These are phyloP conservation scores for Tricholoma sp. DNA, from an alignment of 768 basidiomycete species.

Conservation along the genomic window DNA sequence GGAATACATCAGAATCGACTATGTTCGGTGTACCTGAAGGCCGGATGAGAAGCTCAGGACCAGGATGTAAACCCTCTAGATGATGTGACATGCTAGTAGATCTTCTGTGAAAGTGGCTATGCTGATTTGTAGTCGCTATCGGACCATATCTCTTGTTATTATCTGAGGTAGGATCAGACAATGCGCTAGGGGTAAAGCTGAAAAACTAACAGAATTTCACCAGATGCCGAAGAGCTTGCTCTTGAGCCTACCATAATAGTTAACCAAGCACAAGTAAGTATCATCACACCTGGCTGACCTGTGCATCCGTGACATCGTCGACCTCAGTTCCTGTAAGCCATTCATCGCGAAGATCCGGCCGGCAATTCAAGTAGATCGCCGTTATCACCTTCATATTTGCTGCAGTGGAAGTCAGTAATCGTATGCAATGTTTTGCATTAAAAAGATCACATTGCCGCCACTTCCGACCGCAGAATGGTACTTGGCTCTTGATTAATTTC, in stretches of 20 bases:
- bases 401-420: slow-evolving; percentile 25
- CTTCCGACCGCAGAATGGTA: slow-evolving; percentile 95
- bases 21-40: slow-evolving; percentile 72
- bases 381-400: slow-evolving; percentile 99
- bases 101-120: slow-evolving; percentile 59
- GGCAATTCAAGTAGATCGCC: slow-evolving; percentile 94
- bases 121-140: slow-evolving; percentile 45
- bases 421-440: slow-evolving; percentile 1
- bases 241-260: slow-evolving; percentile 64
- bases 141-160: slow-evolving; percentile 87
- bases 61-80: slow-evolving; percentile 69
- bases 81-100: slow-evolving; percentile 82
- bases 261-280: slow-evolving; percentile 8
- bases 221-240: slow-evolving; percentile 87
- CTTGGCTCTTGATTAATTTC: slow-evolving; percentile 98
- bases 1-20: slow-evolving; percentile 90
- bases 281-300: slow-evolving; percentile 41
- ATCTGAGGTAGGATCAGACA: slow-evolving; percentile 40
- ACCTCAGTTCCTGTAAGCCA: slow-evolving; percentile 94
- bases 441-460: slow-evolving; percentile 84
- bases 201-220: slow-evolving; percentile 83
- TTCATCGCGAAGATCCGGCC: slow-evolving; percentile 95
- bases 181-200: slow-evolving; percentile 1
- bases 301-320: slow-evolving; percentile 87
- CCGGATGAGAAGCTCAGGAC: slow-evolving; percentile 72